Evolutionary conservation across 2,329 filamentous ascomycete species (phyloP), one percentile per base, ranked within the genome.

Genomic region (Didymella pinodella): DNA sequence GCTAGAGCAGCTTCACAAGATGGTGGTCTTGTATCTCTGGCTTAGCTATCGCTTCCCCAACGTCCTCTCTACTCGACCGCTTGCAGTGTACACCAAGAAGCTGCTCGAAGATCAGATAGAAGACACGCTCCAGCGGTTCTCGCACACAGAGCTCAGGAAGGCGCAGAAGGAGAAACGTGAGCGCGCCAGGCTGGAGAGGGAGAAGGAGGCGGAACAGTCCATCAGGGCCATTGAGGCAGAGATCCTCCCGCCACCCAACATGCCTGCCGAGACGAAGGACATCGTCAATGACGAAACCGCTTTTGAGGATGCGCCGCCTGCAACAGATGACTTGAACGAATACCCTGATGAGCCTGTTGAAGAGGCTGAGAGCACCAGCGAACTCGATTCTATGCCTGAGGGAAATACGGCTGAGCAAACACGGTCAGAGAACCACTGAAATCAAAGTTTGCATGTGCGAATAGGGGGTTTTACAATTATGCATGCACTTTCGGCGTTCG

Each of bases 21-120:
- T 87, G 28, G 81, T 99, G 36, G 92, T 94, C 44, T 80, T 93
- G 46, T 99, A 98, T 73, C 83, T 96, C 2, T 99, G 95, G 95
- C 83, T 99, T 16, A 94, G 91, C 67, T 98, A 94, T 77, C 89
- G 94, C 7, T 96, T 94, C 75, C 83, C 87, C 3, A 91, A 91
- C 48, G 84, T 96, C 49, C 96, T 97, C 75, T 85, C 81, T 6
- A 91, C 89, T 64, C 86, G 94, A 67, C 81, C 82, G 0, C 82
- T 97, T 43, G 93, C 92, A 0, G 89, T 91, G 64, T 88, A 97
- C 72, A 86, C 92, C 48, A 96, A 97, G 72, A 77, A 79, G 7
- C 75, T 96, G 48, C 88, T 93, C 2, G 93, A 97, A 78, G 83
- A 87, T 50, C 88, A 86, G 73, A 93, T 98, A 70, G 85, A 90